A percentile compares a stretch with the other conserved stretches of the same genome.
Conservation (phyloP, 768 basidiomycete species). For the Dictyophora rubrovolvata region DNA sequence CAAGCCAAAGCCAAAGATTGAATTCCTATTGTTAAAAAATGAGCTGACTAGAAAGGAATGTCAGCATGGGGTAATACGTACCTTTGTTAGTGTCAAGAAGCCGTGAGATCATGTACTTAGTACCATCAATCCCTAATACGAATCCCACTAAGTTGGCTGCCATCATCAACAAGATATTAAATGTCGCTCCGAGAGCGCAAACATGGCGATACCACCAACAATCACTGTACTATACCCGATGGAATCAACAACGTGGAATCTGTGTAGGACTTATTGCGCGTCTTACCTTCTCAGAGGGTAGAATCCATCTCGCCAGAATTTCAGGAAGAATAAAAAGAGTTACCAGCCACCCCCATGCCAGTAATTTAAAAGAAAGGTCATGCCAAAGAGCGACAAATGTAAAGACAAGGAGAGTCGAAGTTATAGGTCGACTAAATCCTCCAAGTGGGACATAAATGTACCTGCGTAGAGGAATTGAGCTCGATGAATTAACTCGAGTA, state of each 20-base stretch:
- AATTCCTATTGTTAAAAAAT: conserved; percentile 36
- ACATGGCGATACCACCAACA: conserved; percentile 77
- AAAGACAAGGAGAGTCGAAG: conserved; percentile 75
- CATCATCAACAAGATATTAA: conserved; percentile 86
- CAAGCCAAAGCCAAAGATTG: conserved; percentile 53
- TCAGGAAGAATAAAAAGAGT: conserved; percentile 87
- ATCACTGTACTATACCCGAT: conserved; percentile 46
- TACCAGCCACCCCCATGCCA: conserved; percentile 96
- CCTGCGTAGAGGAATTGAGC: too few species aligned
- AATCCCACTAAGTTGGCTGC: conserved; percentile 91
- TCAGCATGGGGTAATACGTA: conserved; percentile 18
- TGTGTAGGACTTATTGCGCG: background rate
- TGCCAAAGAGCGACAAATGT: conserved; percentile 98
- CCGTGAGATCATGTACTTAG: conserved; percentile 50
- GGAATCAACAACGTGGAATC: conserved; percentile 4
- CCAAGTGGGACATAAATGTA: conserved; percentile 95
- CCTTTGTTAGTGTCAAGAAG: conserved; percentile 62
- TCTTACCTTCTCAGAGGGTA: conserved; percentile 59
- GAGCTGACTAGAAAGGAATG: background rate
- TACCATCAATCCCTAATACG: conserved; percentile 79
- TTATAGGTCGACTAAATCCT: conserved; percentile 43
- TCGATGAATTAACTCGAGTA: background rate
- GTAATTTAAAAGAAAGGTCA: conserved; percentile 74
- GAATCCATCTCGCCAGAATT: conserved; percentile 44
- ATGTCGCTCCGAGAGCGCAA: conserved; percentile 70